Base-by-base conservation (phyloP, 768 basidiomycete species). In the Podaxis sp. region DNA sequence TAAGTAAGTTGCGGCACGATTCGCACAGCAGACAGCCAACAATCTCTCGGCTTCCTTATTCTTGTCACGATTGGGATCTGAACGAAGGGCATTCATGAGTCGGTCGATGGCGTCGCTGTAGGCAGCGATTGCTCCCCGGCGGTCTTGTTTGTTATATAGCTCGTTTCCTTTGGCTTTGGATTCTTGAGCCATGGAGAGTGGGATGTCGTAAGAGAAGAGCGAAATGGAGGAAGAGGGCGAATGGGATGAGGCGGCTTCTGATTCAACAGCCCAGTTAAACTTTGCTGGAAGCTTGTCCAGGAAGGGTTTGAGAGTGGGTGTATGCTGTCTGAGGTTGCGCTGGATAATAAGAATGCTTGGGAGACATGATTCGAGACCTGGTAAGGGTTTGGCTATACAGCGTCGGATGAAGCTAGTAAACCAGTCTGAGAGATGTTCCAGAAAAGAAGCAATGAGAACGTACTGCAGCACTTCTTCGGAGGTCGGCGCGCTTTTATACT, bases 341-440 rank as follows among this genome's bases (percentile, higher is more conserved):
- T 65, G 59, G 38, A 70, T 62, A 33, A 60, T 36, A 7, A 68
- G 52, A 3, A 51, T 41, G 13, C 51, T 46, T 8, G 67, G 69
- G 4, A 68, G 22, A 15, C 50, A 48, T 15, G 69, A 56, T 38
- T 56, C 22, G 52, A 66, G 63, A 8, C 49, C 50, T 5, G 66
- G 63, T 28, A 63, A 41, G 3, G 67, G 69, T 17, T 41, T 59
- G 8, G 61, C 65, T n/a, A 70, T 65, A 6, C 56, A 53, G 22
- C 57, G 30, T 40, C 65, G 64, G 22, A 70, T 60, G 26, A 68
- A 70, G 17, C 67, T 68, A 44, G 20, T 28, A 11, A 15, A 58
- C 37, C 37, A 46, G 30, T 30, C n/a, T 46, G 17, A 44, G 15
- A 49, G 13, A 11, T 10, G 20, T 28, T 7, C n/a, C 2, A 4